phyloP scores from a whole-genome alignment of 768 basidiomycete species.

The Trichaptum fuscoviolaceum region DNA sequence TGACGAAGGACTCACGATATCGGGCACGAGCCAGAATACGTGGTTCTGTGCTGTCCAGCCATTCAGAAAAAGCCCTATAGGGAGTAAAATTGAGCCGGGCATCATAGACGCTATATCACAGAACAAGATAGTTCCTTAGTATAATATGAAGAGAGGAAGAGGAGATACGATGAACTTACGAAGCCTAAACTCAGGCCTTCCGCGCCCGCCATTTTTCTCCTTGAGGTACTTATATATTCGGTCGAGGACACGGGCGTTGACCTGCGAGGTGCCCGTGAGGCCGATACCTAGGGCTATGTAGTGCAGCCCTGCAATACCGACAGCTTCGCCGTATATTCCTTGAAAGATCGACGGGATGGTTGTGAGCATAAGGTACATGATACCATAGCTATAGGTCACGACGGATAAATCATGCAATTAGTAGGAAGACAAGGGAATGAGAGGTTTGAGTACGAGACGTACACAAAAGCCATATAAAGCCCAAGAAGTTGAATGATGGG shows the following conservation, averaged over 20 bases:
- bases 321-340: conserved; percentile 18
- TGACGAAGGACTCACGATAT: conserved; percentile 17
- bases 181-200: conserved; percentile 22
- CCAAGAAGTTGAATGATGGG: conserved; percentile 23
- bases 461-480: conserved; percentile 21
- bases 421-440: background rate
- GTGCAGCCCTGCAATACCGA: conserved; percentile 23
- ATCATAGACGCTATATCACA: conserved; percentile 19
- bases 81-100: conserved; percentile 21
- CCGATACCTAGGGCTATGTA: conserved; percentile 27
- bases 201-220: conserved; percentile 16
- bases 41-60: conserved; percentile 30
- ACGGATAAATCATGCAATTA: background rate
- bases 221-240: conserved; percentile 19
- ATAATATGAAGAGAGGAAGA: background rate
- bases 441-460: conserved; percentile 9
- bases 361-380: conserved; percentile 7
- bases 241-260: conserved; percentile 19
- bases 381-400: background rate
- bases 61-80: conserved; percentile 31
- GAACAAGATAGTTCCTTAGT: conserved; percentile 1
- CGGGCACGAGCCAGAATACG: conserved; percentile 29
- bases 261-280: conserved; percentile 18
- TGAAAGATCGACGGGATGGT: conserved; percentile 13
- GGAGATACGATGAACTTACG: conserved; percentile 5